Evolutionary conservation across 345 rosid species (phyloP), one percentile per base, ranked within the genome.

Genomic region (Salix brachista): DNA sequence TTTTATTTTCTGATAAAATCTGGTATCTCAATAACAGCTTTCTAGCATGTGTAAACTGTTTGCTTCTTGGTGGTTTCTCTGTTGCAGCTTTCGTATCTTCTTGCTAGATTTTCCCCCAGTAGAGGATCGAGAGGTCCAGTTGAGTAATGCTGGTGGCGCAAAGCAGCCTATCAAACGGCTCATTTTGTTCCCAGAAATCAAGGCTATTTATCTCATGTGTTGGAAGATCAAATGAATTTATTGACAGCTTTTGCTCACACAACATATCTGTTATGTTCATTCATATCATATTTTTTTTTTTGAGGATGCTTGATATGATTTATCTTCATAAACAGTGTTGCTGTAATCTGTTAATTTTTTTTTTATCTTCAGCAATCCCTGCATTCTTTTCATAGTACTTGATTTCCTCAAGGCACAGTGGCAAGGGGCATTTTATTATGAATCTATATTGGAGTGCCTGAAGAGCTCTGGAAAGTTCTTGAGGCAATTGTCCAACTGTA

Each of bases 381-480:
- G 81, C 56, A 56, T 85, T 67, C 82, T 92, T 82, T 87, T 92
- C 78, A 72, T 79, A 81, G 75, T 89, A 67, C 88, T 93, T 73
- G 82, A 87, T 80, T 86, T 96, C 84, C 85, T 96, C 54, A 96
- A 91, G 90, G 84, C 94, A 65, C 83, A 91, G 84, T 96, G 99
- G 98, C 93, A 92, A 84, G 97, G 94, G 77, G 98, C 95, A 83
- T 91, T 82, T 73, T 94, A 85, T 25, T 93, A 90, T 77, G 79
- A 78, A 2, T 66, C 79, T 75, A 77, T 91, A 70, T 72, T 92
- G 87, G 92, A 90, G 54, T 67, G 74, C 67, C 75, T 96, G 42
- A 91, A 87, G 82, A 82, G 72, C 70, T 88, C 90, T 70, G 85
- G 82, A 64, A 80, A 60, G 72, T 87, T 92, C 82, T 96, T 96